A percentile compares a stretch with the other conserved stretches of the same genome.
phyloP scores from a whole-genome alignment of 164 flowering plant species.

The Aristolochia contorta region DNA sequence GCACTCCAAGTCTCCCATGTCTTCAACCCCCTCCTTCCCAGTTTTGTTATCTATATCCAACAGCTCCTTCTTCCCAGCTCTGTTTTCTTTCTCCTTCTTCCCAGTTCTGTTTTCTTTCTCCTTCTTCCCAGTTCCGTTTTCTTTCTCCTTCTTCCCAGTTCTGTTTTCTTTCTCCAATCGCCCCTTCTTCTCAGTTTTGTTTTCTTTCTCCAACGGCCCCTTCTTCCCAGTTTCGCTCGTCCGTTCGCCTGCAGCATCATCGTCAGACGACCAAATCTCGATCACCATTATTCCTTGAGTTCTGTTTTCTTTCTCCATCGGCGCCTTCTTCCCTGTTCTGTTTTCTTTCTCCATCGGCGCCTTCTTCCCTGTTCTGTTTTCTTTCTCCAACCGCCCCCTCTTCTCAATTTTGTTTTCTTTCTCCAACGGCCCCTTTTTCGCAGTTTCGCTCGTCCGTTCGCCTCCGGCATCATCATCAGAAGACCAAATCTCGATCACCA shows the following conservation, averaged over 20 bases:
- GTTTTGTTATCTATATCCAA: no score
- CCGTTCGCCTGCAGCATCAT: background rate
- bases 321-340: no score
- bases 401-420: no score
- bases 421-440: background rate
- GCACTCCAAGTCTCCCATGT: constrained; percentile 20
- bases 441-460: background rate
- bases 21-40: no score
- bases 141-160: background rate
- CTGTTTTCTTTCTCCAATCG: no score
- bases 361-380: background rate
- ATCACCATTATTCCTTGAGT: constrained; percentile 1
- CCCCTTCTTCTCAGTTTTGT: no score
- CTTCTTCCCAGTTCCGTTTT: background rate
- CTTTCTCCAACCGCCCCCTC: no score
- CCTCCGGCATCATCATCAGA: background rate
- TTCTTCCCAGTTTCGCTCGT: background rate
- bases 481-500: constrained; percentile 7
- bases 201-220: background rate
- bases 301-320: no score
- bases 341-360: no score
- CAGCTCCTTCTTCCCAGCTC: no score
- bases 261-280: constrained; percentile 5
- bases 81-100: no score
- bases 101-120: no score